Evolutionary conservation across 441 rosid species (phyloP).

Genomic region (Bruguiera hainesii): DNA sequence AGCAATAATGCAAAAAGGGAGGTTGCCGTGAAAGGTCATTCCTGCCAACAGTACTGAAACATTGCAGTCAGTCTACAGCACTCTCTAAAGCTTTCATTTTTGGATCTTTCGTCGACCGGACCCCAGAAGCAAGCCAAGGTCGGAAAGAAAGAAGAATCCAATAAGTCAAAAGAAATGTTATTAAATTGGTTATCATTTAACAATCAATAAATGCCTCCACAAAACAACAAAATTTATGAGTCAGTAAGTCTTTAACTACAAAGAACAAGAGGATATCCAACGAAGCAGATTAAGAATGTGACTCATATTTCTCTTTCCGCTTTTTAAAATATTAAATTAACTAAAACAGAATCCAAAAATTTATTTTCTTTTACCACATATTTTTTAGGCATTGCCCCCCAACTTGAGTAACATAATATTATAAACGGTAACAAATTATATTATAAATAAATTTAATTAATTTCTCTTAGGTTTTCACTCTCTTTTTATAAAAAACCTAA

Average conservation of each 20-base stretch:
- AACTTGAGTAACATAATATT: not conserved
- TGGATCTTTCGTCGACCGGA: not conserved
- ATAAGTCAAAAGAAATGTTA: not conserved
- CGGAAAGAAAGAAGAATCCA: not conserved
- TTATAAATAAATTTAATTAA: no score
- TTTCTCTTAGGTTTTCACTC: no score
- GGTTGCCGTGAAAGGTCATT: constrained; percentile 1
- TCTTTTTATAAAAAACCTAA: no score
- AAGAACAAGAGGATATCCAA: not conserved
- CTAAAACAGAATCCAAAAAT: not conserved
- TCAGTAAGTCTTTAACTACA: not conserved
- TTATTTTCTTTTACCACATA: not conserved
- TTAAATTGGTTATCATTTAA: not conserved
- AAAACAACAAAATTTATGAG: not conserved
- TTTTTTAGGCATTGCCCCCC: not conserved
- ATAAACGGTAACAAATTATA: no score
- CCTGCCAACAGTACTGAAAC: not conserved
- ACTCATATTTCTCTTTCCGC: not conserved
- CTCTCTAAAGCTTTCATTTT: not conserved
- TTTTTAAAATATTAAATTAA: not conserved
- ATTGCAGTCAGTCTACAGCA: not conserved
- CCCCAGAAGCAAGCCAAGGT: not conserved
- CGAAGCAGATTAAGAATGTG: not conserved
- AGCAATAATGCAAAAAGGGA: not conserved
- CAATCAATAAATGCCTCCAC: not conserved